Evolutionary conservation across 1,284 basidiomycete genomes (phyloP), one percentile per base, ranked within the genome.

Genomic region (Tylopilus sp.): DNA sequence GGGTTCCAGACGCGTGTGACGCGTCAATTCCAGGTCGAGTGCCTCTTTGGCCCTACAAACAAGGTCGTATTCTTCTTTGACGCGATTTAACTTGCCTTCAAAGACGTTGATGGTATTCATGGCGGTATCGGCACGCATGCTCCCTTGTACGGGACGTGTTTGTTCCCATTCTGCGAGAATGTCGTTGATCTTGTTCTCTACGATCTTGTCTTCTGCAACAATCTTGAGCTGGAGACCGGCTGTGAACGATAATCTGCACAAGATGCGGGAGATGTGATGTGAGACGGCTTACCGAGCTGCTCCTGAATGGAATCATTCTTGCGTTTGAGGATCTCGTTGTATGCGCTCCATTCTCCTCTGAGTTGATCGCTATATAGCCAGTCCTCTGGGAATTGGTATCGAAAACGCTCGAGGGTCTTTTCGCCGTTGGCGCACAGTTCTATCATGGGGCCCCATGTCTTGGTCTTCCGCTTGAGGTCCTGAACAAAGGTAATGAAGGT

Each of bases 291-390:
- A 91, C 90, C 87, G 38, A 96, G 79, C 70, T 99, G 97, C 69
- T 99, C 96, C 74, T 97, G 93, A 63, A 99, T 99, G 23, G 91
- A 91, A 63, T 96, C 93, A 61, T 95, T 97, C 84, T 99, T 99
- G 61, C 96, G 81, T 73, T 92, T 94, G 67, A 99, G 76, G 53
- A 99, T 97, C 72, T 99, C 96, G 56, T 94, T 94, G 74, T 97
- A 97, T 18, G 96, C 94, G 63, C 91, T 92, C 95, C 95, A 98
- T 72, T 99, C 97, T 41, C 95, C 92, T 56, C 92, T 82, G 41
- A 99, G 82, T 67, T 98, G 96, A 67, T 99, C 97, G 59, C 93
- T 93, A 68, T 98, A 97, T 0, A 99, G 82, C 97, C 97, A 99
- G 66, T 99, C 96, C 41, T 89, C 83, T 1, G 93, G 87, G 65